Evolutionary conservation across 106 monocot species (phyloP), one percentile per base, ranked within the genome.

Genomic region (Amphibolis antarctica): DNA sequence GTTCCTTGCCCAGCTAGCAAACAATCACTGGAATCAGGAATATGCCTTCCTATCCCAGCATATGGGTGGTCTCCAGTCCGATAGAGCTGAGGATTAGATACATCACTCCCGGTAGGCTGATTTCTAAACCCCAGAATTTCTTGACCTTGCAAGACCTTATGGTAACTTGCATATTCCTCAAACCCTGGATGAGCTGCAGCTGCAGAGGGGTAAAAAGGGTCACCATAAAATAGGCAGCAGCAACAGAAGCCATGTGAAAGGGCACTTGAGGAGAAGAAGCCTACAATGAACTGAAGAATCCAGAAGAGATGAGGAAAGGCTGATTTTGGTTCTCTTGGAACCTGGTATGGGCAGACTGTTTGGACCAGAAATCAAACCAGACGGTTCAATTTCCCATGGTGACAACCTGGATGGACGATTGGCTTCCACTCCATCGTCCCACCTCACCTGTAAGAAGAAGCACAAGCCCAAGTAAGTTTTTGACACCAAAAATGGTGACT

Each of bases 111-210:
- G 44, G 47, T 30, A 64, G 21, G 26, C 0, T 42, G 44, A 58
- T 56, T 44, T 56, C 64, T 44, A 24, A 50, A 73, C 47, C 73
- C 66, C 1, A 73, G 9, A 59, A 74, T 60, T 74, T 74, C 74
- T 74, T 74, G 74, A 74, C 74, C 74, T 74, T 74, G 74, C 74
- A 74, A 74, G 74, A 74, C 74, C 74, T 74, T 74, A 17, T 52
- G 74, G 67, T 66, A 74, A 9, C 60, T 60, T 60, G 67, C 66
- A 60, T 66, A 74, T 74, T 67, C 67, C 52, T 66, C 74, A 74
- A 67, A 74, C 22, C 47, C 60, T 19, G 74, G 52, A 52, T 25
- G 50, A 17, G 28, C 42, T 46, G 57, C 67, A 67, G 36, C 74
- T 74, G 67, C 26, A 60, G n/a, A 52, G 3, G 55, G 19, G 17